Evolutionary conservation across 2,329 filamentous ascomycete genomes (phyloP).

Genomic region (Phyllosticta ampelicida): DNA sequence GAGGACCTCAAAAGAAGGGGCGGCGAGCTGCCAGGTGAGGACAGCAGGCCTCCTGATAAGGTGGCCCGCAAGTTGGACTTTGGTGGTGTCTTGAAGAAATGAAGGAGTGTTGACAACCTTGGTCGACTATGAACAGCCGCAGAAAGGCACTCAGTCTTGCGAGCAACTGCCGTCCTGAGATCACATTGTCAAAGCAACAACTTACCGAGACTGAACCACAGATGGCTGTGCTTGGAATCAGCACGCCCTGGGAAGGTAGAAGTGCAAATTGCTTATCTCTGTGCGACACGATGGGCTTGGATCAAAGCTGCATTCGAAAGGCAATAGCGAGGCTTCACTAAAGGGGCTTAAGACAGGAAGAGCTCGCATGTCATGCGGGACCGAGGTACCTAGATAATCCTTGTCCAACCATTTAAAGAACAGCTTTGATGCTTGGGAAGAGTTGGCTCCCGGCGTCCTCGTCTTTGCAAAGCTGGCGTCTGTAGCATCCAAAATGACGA

Average conservation of each 20-base stretch:
- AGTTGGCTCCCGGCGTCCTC: background rate
- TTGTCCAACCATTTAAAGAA: background rate
- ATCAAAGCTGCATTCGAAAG: too few species aligned
- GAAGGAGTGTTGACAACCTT: background rate
- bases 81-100: background rate
- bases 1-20: conserved; percentile 71
- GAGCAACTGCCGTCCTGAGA: too few species aligned
- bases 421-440: background rate
- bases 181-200: too few species aligned
- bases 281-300: too few species aligned
- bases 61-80: conserved; percentile 42
- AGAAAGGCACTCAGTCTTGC: background rate
- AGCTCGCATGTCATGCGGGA: too few species aligned
- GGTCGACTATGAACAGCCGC: background rate
- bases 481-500: background rate
- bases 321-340: too few species aligned
- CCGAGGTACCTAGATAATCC: background rate
- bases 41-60: conserved; percentile 48
- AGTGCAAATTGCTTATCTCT: too few species aligned
- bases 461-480: background rate
- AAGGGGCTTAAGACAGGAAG: too few species aligned
- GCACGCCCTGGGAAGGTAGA: too few species aligned
- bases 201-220: too few species aligned
- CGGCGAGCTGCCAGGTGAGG: conserved; percentile 57
- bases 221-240: too few species aligned